Evolutionary conservation across 352 stramenopile species (phyloP).

Genomic region (Phytophthora gonapodyides): DNA sequence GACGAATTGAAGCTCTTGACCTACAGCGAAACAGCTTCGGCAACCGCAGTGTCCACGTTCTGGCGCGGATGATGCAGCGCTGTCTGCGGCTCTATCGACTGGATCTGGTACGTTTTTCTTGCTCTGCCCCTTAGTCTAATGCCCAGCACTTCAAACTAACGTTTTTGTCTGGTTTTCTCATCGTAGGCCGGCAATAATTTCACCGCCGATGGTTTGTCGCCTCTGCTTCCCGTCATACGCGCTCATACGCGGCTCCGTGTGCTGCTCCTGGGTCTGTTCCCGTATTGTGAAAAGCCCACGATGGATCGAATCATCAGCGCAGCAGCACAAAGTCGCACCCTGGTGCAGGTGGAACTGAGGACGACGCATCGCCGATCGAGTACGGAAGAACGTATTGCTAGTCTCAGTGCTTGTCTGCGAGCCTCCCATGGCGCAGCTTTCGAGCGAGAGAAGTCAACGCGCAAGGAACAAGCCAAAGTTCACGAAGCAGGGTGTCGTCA

Average conservation of each 20-base stretch:
- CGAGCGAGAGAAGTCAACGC: slow-evolving; percentile 17
- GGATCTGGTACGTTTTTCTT: slow-evolving; percentile 40
- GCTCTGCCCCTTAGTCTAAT: neutral
- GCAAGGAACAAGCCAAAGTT: slow-evolving; percentile 5
- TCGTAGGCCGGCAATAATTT: slow-evolving; percentile 43
- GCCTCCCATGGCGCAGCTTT: slow-evolving; percentile 4
- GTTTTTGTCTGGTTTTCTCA: slow-evolving; percentile 2
- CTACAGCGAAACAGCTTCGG: slow-evolving; percentile 42
- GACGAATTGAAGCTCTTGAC: slow-evolving; percentile 40
- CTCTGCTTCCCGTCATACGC: slow-evolving; percentile 20
- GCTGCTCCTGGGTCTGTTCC: slow-evolving; percentile 40
- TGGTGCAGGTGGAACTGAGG: slow-evolving; percentile 38
- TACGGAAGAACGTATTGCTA: slow-evolving; percentile 18
- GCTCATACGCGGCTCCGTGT: slow-evolving; percentile 33
- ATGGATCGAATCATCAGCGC: slow-evolving; percentile 17
- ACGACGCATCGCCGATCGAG: slow-evolving; percentile 9
- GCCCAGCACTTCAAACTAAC: neutral
- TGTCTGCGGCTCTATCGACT: slow-evolving; percentile 38
- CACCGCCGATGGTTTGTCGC: slow-evolving; percentile 30
- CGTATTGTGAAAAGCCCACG: slow-evolving; percentile 1
- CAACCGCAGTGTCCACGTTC: slow-evolving; percentile 34
- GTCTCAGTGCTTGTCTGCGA: slow-evolving; percentile 23
- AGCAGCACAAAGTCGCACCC: slow-evolving; percentile 32
- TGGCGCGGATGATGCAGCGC: slow-evolving; percentile 40
- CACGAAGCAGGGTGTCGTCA: slow-evolving; percentile 18